Conservation (phyloP, 2,329 filamentous ascomycete species). For the Cladosporium sp. region DNA sequence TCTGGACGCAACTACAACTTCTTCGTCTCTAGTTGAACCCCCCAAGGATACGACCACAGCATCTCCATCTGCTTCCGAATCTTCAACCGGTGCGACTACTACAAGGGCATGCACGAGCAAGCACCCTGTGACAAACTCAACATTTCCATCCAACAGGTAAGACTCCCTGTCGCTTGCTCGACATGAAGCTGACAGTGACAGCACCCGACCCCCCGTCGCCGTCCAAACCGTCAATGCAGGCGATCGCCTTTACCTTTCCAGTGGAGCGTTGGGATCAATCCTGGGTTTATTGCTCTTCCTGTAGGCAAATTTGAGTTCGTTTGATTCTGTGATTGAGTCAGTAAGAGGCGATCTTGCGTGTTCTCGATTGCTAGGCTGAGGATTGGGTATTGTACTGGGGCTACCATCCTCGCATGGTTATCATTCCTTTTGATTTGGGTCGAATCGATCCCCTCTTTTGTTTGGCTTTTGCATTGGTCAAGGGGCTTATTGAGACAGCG, state of each 20-base stretch:
- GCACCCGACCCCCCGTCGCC: background rate
- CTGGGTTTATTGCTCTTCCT: background rate
- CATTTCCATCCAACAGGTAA: background rate
- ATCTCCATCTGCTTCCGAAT: background rate
- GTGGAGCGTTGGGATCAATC: background rate
- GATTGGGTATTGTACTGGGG: fast-evolving
- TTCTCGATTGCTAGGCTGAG: background rate
- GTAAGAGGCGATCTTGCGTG: background rate
- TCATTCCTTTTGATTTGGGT: too few relatives aligned
- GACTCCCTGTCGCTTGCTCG: background rate
- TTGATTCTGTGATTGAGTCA: background rate
- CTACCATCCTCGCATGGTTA: background rate
- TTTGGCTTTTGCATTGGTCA: too few relatives aligned
- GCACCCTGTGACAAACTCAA: background rate
- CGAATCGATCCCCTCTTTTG: too few relatives aligned
- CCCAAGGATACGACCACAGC: background rate
- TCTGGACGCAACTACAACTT: background rate
- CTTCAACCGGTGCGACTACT: background rate
- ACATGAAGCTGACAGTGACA: background rate
- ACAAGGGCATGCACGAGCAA: background rate
- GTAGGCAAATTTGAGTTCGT: background rate
- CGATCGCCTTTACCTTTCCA: background rate
- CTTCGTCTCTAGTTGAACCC: background rate
- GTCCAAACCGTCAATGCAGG: background rate
- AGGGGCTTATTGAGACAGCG: too few relatives aligned